Percentiles rank a stretch among this genome's conserved stretches.
These are phyloP conservation scores for Lepidium aucheri DNA, from an alignment of 345 rosid genomes.

Conservation along the genomic window DNA sequence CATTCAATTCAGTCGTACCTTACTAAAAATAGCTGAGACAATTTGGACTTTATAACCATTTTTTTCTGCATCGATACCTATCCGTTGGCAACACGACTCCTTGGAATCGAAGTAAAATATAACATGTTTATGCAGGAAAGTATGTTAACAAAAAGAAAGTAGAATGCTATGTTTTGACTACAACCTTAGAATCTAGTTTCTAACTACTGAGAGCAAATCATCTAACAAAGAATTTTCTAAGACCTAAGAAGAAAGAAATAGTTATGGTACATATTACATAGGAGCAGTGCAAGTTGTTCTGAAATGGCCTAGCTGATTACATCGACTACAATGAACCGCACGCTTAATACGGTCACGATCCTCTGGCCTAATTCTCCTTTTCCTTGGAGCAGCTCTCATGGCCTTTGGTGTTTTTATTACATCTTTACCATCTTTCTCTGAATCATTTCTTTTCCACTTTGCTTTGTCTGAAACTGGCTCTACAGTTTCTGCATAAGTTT, in stretches of 20 bases:
- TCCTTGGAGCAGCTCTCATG: slow-evolving; percentile 47
- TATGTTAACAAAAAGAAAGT: not conserved
- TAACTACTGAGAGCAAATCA: not conserved
- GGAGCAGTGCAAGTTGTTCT: slow-evolving; percentile 93
- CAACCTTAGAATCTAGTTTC: not conserved
- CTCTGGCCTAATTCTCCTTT: slow-evolving; percentile 57
- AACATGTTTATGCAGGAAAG: not conserved
- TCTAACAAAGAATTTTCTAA: slow-evolving; percentile 5
- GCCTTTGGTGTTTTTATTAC: slow-evolving; percentile 60
- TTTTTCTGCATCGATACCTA: too few species aligned
- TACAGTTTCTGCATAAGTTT: slow-evolving; percentile 59
- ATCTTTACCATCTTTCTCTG: slow-evolving; percentile 25
- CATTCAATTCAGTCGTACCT: not conserved
- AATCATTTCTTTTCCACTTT: slow-evolving; percentile 51
- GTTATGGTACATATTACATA: slow-evolving; percentile 30
- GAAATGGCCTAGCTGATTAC: slow-evolving; percentile 93
- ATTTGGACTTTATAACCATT: not conserved
- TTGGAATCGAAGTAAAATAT: too few species aligned
- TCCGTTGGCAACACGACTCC: too few species aligned
- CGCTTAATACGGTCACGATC: slow-evolving; percentile 62
- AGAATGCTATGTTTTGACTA: not conserved
- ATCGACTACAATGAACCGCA: slow-evolving; percentile 79
- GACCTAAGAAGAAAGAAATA: not conserved
- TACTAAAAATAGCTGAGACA: slow-evolving; percentile 14
- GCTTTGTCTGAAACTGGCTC: slow-evolving; percentile 80